Conservation (phyloP, 2,329 filamentous ascomycete genomes). For the Clarireedia hainanense region DNA sequence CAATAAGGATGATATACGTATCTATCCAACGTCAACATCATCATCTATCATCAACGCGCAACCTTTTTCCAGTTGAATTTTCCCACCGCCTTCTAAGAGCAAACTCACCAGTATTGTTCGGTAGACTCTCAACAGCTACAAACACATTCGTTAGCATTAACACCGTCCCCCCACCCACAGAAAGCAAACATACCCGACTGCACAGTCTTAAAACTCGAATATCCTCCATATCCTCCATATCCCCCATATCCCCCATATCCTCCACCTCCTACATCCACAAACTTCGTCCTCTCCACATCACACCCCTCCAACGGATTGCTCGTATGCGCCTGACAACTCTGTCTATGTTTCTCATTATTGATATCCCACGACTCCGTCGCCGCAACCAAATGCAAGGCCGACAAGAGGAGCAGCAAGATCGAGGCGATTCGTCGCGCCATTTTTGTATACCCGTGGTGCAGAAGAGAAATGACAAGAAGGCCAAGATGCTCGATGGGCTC, state of each 20-base stretch:
- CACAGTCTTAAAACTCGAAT: constrained; percentile 19
- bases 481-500: too few species aligned
- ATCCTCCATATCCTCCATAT: not conserved
- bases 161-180: not conserved
- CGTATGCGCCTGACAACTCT: constrained; percentile 16
- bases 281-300: constrained; percentile 17
- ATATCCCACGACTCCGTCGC: constrained; percentile 19
- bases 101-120: constrained; percentile 23
- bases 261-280: constrained; percentile 14
- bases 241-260: not conserved
- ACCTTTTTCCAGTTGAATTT: too few species aligned
- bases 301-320: constrained; percentile 22
- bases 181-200: constrained; percentile 18
- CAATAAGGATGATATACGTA: constrained; percentile 49
- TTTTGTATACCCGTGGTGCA: not conserved
- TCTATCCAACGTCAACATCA: constrained; percentile 7
- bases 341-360: constrained; percentile 15
- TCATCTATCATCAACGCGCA: not conserved
- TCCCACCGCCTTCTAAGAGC: not conserved
- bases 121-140: constrained; percentile 21
- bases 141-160: constrained; percentile 6
- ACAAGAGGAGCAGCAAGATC: not conserved
- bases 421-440: not conserved
- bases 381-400: not conserved
- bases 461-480: too few species aligned